Percentiles rank a stretch among this genome's conserved stretches.
phyloP scores from a whole-genome alignment of 257 asterid species.

The Cinchona pubescens region DNA sequence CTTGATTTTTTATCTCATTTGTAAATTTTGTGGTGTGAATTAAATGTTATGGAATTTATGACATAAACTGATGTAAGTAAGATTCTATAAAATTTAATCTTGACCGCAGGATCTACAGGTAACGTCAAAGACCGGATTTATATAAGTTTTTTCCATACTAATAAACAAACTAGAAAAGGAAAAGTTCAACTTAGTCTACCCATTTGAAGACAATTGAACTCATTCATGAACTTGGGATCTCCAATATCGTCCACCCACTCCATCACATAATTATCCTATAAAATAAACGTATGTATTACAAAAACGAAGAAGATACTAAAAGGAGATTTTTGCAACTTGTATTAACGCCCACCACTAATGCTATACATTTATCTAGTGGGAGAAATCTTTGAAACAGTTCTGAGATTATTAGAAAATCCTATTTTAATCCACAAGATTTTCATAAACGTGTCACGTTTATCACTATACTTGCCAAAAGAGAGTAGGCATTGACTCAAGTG shows the following conservation, averaged over 20 bases:
- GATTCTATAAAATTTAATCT: too few relatives aligned
- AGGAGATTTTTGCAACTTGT: background rate
- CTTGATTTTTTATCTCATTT: too few relatives aligned
- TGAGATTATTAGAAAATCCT: too few relatives aligned
- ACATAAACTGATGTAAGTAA: too few relatives aligned
- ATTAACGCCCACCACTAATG: background rate
- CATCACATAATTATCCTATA: conserved; percentile 8
- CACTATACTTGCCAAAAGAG: background rate
- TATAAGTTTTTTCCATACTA: too few relatives aligned
- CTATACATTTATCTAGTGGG: background rate
- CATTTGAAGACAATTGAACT: conserved; percentile 8
- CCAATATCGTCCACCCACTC: conserved; percentile 18
- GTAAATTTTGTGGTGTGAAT: too few relatives aligned
- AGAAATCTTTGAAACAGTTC: background rate
- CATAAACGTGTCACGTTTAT: background rate
- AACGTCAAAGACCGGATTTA: too few relatives aligned
- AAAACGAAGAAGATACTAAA: background rate
- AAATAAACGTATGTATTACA: conserved; percentile 2
- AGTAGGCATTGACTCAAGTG: too few relatives aligned
- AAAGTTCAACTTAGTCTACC: conserved; percentile 24
- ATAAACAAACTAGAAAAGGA: conserved; percentile 1
- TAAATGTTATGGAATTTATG: too few relatives aligned
- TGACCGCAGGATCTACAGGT: too few relatives aligned
- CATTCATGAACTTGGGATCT: conserved; percentile 12
- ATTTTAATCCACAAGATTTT: background rate